Percentiles rank a stretch among this genome's conserved stretches.
Conservation (phyloP, 2,329 filamentous ascomycete genomes). For the Epichloe uncinata region DNA sequence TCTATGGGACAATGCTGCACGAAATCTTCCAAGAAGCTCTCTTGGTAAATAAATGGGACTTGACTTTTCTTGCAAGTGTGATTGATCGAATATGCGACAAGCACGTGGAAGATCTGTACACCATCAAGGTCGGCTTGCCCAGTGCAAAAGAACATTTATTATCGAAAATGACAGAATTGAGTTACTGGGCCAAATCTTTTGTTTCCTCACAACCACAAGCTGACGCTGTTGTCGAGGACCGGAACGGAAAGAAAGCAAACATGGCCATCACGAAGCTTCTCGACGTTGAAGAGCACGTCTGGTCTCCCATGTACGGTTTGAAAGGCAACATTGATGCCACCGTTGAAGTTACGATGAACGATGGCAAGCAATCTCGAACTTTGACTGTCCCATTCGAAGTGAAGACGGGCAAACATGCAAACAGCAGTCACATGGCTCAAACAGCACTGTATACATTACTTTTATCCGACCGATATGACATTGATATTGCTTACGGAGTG, state of each 20-base stretch:
- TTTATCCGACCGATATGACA: slow-evolving; percentile 86
- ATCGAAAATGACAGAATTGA: slow-evolving; percentile 71
- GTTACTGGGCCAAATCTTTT: slow-evolving; percentile 73
- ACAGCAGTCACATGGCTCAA: slow-evolving; percentile 75
- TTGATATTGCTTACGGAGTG: slow-evolving; percentile 79
- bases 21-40: slow-evolving; percentile 91
- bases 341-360: slow-evolving; percentile 71
- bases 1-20: slow-evolving; percentile 89
- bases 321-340: slow-evolving; percentile 98
- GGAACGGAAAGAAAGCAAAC: slow-evolving; percentile 59
- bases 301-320: slow-evolving; percentile 93
- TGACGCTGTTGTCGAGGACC: slow-evolving; percentile 64
- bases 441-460: slow-evolving; percentile 89
- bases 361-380: slow-evolving; percentile 50
- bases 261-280: slow-evolving; percentile 89
- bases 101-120: slow-evolving; percentile 81
- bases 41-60: slow-evolving; percentile 69
- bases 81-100: slow-evolving; percentile 58
- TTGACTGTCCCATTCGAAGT: slow-evolving; percentile 88
- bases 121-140: slow-evolving; percentile 61
- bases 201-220: slow-evolving; percentile 56
- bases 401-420: slow-evolving; percentile 82
- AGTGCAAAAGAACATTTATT: slow-evolving; percentile 68
- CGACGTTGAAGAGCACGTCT: slow-evolving; percentile 94
- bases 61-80: slow-evolving; percentile 48